Percentiles rank a stretch among this genome's conserved stretches.
These are phyloP conservation scores for Nothophaeocryptopus gaeumannii DNA, from an alignment of 2,329 filamentous ascomycete genomes.

Conservation along the genomic window DNA sequence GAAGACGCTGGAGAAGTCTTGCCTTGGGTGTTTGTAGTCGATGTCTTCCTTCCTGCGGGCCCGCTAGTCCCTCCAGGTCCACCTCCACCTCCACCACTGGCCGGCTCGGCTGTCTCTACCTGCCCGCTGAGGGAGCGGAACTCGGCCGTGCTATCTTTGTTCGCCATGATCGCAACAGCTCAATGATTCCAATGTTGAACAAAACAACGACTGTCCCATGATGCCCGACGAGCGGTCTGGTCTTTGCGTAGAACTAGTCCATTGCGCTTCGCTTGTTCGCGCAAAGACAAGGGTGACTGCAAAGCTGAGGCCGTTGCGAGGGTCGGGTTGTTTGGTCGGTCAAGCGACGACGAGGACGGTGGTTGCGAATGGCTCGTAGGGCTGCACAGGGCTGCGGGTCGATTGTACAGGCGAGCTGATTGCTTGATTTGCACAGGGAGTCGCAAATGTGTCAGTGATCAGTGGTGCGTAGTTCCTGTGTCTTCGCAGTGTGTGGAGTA, in stretches of 20 bases:
- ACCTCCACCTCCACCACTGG: slow-evolving; percentile 16
- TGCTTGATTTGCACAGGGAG: no score
- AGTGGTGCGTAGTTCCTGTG: no score
- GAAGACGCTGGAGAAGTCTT: slow-evolving; percentile 7
- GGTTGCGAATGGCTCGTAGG: not conserved
- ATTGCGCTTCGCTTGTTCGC: slow-evolving; percentile 2
- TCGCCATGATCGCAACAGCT: slow-evolving; percentile 30
- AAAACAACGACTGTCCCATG: slow-evolving; percentile 15
- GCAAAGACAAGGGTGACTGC: slow-evolving; percentile 4
- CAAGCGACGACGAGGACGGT: not conserved
- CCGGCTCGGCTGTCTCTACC: slow-evolving; percentile 38
- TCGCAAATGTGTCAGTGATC: no score
- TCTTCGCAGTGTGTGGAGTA: no score
- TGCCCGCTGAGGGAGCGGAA: slow-evolving; percentile 40
- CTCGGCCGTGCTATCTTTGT: slow-evolving; percentile 29
- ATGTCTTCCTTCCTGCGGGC: slow-evolving; percentile 7
- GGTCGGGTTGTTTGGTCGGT: slow-evolving; percentile 1
- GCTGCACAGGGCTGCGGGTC: not conserved
- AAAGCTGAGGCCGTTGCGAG: slow-evolving; percentile 4
- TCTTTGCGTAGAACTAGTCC: slow-evolving; percentile 13
- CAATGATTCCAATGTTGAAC: slow-evolving; percentile 9
- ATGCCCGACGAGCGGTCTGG: not conserved
- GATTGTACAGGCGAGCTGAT: not conserved
- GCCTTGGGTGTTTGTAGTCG: slow-evolving; percentile 9
- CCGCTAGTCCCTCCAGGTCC: slow-evolving; percentile 9